Percentiles rank a stretch among this genome's conserved stretches.
These are phyloP conservation scores for Blastobotrys peoriensis DNA, from an alignment of 805 yeast genomes.

Conservation along the genomic window DNA sequence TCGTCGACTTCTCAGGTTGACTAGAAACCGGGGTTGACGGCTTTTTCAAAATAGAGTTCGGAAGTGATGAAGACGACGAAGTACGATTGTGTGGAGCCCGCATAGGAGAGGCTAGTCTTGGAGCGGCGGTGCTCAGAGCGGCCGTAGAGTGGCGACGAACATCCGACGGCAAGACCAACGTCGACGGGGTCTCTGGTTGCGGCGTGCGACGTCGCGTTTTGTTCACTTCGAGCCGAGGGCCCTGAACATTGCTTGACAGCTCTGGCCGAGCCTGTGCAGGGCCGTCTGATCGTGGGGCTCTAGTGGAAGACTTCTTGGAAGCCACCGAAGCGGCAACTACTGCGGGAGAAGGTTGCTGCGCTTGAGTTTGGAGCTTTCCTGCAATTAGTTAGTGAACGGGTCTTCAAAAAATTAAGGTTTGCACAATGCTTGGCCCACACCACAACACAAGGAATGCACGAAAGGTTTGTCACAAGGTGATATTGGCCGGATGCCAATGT, in stretches of 20 bases:
- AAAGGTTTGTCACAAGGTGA: no score
- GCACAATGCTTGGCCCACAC: no score
- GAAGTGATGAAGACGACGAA: conserved; percentile 5
- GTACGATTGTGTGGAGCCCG: neutral
- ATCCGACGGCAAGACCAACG: conserved; percentile 20
- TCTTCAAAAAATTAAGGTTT: no score
- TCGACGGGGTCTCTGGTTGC: conserved; percentile 9
- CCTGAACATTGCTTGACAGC: neutral
- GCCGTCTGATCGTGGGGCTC: conserved; percentile 1
- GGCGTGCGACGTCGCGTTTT: conserved; percentile 1
- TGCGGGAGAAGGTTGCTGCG: conserved; percentile 1
- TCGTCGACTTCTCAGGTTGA: no score
- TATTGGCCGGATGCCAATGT: no score
- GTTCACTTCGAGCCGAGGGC: neutral
- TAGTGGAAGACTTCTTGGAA: conserved; percentile 3
- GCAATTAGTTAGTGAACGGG: neutral
- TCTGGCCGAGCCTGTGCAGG: conserved; percentile 6
- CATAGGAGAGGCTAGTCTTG: conserved; percentile 10
- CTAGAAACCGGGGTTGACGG: conserved; percentile 3
- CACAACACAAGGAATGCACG: no score
- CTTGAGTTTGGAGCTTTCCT: neutral
- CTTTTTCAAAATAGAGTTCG: conserved; percentile 11
- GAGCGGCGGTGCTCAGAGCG: conserved; percentile 11
- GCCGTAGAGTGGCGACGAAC: conserved; percentile 16
- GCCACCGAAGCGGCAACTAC: conserved; percentile 8